Conservation (phyloP, 345 rosid species). For the Citrus medica region DNA sequence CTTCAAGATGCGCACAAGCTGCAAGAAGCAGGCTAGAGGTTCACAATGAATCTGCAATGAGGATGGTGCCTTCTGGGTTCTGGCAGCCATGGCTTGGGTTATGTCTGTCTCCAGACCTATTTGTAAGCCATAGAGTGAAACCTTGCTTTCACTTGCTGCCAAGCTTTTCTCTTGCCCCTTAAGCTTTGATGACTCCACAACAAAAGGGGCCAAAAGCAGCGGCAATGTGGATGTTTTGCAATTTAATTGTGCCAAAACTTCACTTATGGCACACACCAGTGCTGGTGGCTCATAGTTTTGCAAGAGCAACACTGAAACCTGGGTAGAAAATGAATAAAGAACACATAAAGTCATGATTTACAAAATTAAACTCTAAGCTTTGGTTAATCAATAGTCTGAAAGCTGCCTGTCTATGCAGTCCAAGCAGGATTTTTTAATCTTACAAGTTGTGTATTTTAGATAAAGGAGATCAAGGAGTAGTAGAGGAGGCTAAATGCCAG, state of each 20-base stretch:
- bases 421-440: not conserved
- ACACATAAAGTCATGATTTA: not conserved
- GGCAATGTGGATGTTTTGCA: conserved; percentile 31
- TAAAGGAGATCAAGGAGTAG: not conserved
- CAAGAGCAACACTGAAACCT: conserved; percentile 65
- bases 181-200: conserved; percentile 52
- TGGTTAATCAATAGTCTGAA: not conserved
- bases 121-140: conserved; percentile 47
- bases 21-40: conserved; percentile 81
- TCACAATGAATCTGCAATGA: conserved; percentile 57
- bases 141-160: conserved; percentile 28
- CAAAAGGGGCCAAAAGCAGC: conserved; percentile 49
- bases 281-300: conserved; percentile 54
- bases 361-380: not conserved
- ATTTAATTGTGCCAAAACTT: conserved; percentile 44
- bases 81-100: conserved; percentile 35
- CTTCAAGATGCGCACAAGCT: conserved; percentile 53
- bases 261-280: conserved; percentile 57
- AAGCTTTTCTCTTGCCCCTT: conserved; percentile 46
- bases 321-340: conserved; percentile 8
- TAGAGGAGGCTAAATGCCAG: not conserved
- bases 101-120: conserved; percentile 61
- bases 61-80: conserved; percentile 52
- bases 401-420: not conserved
- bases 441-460: no score